Conservation (phyloP, 768 basidiomycete species). For the Lactarius deliciosus region DNA sequence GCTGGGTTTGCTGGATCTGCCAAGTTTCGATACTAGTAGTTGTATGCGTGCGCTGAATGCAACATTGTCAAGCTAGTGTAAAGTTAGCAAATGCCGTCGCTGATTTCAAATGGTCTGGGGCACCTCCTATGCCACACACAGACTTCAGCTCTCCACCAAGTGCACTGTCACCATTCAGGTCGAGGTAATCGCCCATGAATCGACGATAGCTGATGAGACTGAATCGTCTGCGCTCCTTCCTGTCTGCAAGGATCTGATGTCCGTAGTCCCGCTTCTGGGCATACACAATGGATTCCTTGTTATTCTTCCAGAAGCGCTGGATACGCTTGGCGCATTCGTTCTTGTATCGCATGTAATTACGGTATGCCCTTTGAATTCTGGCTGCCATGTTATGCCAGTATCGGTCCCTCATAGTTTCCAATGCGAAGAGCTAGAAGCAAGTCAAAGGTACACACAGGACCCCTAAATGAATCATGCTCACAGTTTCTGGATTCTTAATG, state of each 20-base stretch:
- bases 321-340: conserved; percentile 94
- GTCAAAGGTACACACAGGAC: conserved; percentile 13
- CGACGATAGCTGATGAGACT: conserved; percentile 92
- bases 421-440: conserved; percentile 75
- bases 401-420: conserved; percentile 97
- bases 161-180: conserved; percentile 77
- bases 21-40: conserved; percentile 78
- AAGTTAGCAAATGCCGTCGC: conserved; percentile 3
- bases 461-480: conserved; percentile 39
- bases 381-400: conserved; percentile 99
- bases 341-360: conserved; percentile 94
- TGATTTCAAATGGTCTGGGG: conserved; percentile 31
- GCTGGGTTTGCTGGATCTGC: conserved; percentile 86
- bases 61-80: conserved; percentile 65
- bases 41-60: conserved; percentile 83
- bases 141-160: conserved; percentile 73
- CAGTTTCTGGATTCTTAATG: conserved; percentile 99
- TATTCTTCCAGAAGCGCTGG: conserved; percentile 98
- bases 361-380: conserved; percentile 94
- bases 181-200: conserved; percentile 96
- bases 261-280: conserved; percentile 92
- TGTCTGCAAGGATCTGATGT: conserved; percentile 83
- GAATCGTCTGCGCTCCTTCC: conserved; percentile 93
- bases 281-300: conserved; percentile 90
- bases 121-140: conserved; percentile 74